phyloP scores from a whole-genome alignment of 495 filamentous ascomycete genomes.

The Mytilinidion resinicola region DNA sequence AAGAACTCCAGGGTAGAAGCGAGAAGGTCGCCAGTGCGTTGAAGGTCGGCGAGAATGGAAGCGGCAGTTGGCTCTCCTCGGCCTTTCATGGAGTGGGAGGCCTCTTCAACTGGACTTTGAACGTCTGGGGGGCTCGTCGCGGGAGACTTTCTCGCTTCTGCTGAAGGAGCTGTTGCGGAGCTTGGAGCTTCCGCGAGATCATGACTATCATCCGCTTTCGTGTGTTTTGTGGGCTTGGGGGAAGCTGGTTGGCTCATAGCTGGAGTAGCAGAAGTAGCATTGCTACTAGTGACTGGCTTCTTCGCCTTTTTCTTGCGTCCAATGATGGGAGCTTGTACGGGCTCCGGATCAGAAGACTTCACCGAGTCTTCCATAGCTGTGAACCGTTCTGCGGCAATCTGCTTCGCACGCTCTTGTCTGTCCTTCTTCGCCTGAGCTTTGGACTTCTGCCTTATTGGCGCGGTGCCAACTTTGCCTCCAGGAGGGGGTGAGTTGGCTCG shows the following conservation, averaged over 20 bases:
- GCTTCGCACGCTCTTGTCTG: constrained; percentile 55
- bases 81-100: background rate
- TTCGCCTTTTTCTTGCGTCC: constrained; percentile 89
- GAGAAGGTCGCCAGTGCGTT: constrained; percentile 44
- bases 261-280: constrained; percentile 39
- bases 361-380: constrained; percentile 50
- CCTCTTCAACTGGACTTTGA: background rate
- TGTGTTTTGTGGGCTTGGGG: constrained; percentile 34
- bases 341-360: constrained; percentile 51
- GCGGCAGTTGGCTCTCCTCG: constrained; percentile 21
- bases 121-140: background rate
- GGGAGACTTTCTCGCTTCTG: constrained; percentile 14
- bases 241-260: constrained; percentile 40
- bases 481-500: constrained; percentile 74
- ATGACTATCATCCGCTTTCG: constrained; percentile 37
- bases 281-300: constrained; percentile 48
- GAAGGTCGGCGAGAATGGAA: constrained; percentile 45
- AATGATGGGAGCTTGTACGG: constrained; percentile 72
- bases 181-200: constrained; percentile 19
- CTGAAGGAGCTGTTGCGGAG: background rate
- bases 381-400: constrained; percentile 56
- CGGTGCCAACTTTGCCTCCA: constrained; percentile 58
- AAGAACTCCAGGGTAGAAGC: constrained; percentile 49
- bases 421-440: constrained; percentile 92
- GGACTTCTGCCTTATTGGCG: constrained; percentile 69